Percentiles rank a stretch among this genome's conserved stretches.
Conservation (phyloP, 1,284 basidiomycete genomes). For the Trichosporon coremiiforme region DNA sequence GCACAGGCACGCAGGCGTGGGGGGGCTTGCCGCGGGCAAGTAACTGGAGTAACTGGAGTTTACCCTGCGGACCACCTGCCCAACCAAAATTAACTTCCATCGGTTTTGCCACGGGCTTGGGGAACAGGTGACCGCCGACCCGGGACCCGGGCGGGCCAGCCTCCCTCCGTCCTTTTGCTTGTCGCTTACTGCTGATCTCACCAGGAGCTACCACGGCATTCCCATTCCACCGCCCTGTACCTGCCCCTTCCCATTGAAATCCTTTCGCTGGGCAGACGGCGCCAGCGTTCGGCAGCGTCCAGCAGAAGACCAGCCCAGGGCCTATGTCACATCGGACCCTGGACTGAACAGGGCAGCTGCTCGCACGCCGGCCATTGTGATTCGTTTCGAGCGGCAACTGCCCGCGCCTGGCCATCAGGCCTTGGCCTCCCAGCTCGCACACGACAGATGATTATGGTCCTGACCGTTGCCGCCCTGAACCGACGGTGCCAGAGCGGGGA, state of each 20-base stretch:
- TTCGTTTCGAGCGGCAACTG: not conserved
- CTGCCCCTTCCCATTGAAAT: not conserved
- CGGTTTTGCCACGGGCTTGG: not conserved
- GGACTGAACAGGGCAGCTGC: not conserved
- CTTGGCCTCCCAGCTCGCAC: not conserved
- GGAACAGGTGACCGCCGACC: not conserved
- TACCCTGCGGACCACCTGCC: not conserved
- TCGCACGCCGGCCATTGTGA: not conserved
- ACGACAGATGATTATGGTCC: not conserved
- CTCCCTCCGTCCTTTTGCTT: no score
- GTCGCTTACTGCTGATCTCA: not conserved
- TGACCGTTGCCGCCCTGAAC: not conserved
- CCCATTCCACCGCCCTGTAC: not conserved
- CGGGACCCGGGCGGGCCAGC: no score
- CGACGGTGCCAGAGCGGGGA: not conserved
- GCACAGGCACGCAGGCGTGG: not conserved
- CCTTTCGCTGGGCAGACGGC: no score
- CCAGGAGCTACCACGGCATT: conserved; percentile 1
- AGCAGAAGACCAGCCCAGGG: not conserved
- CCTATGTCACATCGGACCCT: not conserved
- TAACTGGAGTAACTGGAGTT: no score
- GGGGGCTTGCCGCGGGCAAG: not conserved
- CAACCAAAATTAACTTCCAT: not conserved
- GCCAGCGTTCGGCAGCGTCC: not conserved
- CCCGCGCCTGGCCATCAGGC: no score